Evolutionary conservation across 192 early-diverging fungal genomes (phyloP), one percentile per base, ranked within the genome.

Genomic region (Coemansia javaensis): DNA sequence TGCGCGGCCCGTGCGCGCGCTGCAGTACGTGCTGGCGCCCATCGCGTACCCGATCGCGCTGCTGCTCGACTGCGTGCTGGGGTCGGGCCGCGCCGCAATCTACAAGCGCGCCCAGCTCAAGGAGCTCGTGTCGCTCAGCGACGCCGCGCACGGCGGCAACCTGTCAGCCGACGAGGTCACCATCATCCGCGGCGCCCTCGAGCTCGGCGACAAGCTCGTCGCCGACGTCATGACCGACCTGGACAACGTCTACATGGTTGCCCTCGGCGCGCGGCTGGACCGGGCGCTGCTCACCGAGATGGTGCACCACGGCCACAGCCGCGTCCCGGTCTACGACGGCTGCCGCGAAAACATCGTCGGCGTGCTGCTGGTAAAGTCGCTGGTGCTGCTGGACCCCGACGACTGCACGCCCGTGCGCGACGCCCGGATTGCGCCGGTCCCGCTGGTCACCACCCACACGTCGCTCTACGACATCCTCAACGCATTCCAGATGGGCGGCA

Each of bases 21-120:
- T 89, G 16, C 85, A 85, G 74, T 84, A 80, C 46, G 33, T 89
- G 12, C 70, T 85, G 70, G 79, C 79, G 16, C 66, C 81, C 3
- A 20, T 88, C 15, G 79, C 88, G 7, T 94, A 88, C 56, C 94
- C 94, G 4, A 90, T 98, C 27, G 85, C 91, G 8, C 74, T 83
- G 53, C 59, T 92, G 6, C 78, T 98, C 16, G 94, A 98, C 62
- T 78, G 53, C 17, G 42, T 91, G 15, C 64, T 98, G 28, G 94
- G 94, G 3, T 81, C 90, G 31, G 81, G 84, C 37, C 86, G 90
- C 44, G 92, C 92, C 41, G 88, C 85, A 12, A 83, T 89, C n/a
- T 98, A 95, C 59, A 80, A 86, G 13, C 79, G 81, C 20, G 73
- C 80, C 22, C 85, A 86, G 47, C 76, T 90, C 7, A 89, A 88